Base-by-base conservation (phyloP, 345 rosid genomes). In the Ceriops tagal region DNA sequence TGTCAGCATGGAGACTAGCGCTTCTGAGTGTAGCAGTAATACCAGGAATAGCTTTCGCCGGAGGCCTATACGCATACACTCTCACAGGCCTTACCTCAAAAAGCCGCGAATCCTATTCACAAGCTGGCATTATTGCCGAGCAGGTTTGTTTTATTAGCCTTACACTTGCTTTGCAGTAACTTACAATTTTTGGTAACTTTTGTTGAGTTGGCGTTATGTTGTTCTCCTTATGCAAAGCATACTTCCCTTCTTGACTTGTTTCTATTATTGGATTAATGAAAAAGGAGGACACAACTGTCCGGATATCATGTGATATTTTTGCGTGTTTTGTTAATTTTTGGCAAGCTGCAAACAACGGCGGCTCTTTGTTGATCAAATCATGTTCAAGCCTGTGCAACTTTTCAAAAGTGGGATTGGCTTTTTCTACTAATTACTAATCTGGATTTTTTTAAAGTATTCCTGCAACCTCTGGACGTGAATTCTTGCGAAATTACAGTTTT, bases 11-110 rank as follows among this genome's bases (percentile, higher is more conserved):
- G 99, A 85, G 80, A 85, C 78, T 95, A 67, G 96, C 99, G 56
- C 70, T 95, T 81, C 79, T 95, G 30, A 90, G 98, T 76, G 87
- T 95, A 66, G 99, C 99, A 21, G 91, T 92, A 59, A 92, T 92
- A 62, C 99, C 99, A 6, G 98, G 98, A 52, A 95, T 95, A 22
- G 99, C 99, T 63, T 92, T 95, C 64, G 99, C 99, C 20, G 99
- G 99, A 5, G 99, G 99, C 34, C 85, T 92, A 62, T 95, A 95
- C 72, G 96, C 97, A 9, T 90, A 92, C 39, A 95, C 99, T 4
- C 89, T 87, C 71, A 92, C 99, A 5, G 98, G 98, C 31, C 90
- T 95, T 53, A 90, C 99, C 1, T 89, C 98, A 10, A 95, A 95
- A 79, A 95, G 99, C 85, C 89, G 98, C 28, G 90, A 90, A 73